A percentile compares a stretch with the other conserved stretches of the same genome.
Conservation (phyloP, 2,329 filamentous ascomycete species). For the Scedosporium boydii region DNA sequence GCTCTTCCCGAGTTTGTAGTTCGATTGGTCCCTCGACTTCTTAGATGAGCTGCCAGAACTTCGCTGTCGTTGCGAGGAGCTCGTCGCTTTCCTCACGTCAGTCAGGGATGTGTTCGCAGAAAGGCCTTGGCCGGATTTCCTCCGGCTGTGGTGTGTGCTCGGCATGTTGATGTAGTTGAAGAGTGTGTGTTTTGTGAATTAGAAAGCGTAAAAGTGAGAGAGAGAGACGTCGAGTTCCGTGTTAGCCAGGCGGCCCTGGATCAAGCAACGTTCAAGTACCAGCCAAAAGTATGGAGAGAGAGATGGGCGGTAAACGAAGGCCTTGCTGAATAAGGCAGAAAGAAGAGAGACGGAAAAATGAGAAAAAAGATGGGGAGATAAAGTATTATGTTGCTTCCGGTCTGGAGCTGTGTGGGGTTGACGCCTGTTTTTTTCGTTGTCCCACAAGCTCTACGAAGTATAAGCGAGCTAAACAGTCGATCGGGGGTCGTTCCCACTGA, state of each 20-base stretch:
- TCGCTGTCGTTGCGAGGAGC: constrained; percentile 14
- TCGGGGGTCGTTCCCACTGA: background rate
- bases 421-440: background rate
- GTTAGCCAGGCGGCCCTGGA: background rate
- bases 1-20: constrained; percentile 40
- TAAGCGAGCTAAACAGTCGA: background rate
- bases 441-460: background rate
- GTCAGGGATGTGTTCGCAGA: constrained; percentile 43
- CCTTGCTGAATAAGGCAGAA: background rate
- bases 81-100: constrained; percentile 41
- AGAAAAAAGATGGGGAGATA: too few species aligned
- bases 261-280: too few species aligned
- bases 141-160: constrained; percentile 46
- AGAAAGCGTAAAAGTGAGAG: background rate
- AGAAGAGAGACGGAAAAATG: background rate
- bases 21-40: constrained; percentile 28
- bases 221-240: background rate
- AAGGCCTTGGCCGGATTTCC: constrained; percentile 42
- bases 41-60: constrained; percentile 9
- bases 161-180: background rate
- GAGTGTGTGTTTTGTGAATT: background rate
- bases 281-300: background rate
- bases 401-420: background rate
- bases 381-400: too few species aligned
- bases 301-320: too few species aligned